phyloP scores from a whole-genome alignment of 805 yeast genomes.

The Torulaspora franciscae region DNA sequence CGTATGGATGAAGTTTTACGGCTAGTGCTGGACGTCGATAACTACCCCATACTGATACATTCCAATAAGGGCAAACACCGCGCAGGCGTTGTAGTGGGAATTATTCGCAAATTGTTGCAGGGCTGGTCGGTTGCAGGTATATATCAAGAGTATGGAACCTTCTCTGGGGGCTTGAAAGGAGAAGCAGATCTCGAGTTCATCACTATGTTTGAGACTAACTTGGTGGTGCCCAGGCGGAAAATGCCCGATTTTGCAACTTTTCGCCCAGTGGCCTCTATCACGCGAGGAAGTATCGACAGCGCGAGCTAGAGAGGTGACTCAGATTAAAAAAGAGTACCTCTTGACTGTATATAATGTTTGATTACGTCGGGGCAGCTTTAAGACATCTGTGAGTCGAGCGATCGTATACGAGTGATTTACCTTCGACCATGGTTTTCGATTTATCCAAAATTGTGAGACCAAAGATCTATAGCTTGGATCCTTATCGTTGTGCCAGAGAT shows the following conservation, averaged over 20 bases:
- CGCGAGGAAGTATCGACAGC: slow-evolving; percentile 4
- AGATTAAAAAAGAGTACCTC: not conserved
- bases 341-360: not conserved
- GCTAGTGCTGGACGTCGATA: slow-evolving; percentile 54
- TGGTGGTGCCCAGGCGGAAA: slow-evolving; percentile 44
- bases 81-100: slow-evolving; percentile 89
- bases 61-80: slow-evolving; percentile 97
- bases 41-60: slow-evolving; percentile 84
- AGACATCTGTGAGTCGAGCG: not conserved
- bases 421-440: slow-evolving; percentile 25
- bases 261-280: not conserved
- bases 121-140: slow-evolving; percentile 93
- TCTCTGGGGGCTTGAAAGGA: slow-evolving; percentile 83
- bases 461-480: slow-evolving; percentile 74
- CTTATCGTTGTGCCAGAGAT: slow-evolving; percentile 95
- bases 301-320: slow-evolving; percentile 3
- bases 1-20: slow-evolving; percentile 54
- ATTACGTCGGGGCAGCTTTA: not conserved
- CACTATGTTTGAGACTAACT: slow-evolving; percentile 68
- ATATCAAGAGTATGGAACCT: slow-evolving; percentile 88
- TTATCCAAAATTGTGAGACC: slow-evolving; percentile 60
- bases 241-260: slow-evolving; percentile 56
- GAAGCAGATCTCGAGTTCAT: slow-evolving; percentile 88
- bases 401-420: not conserved
- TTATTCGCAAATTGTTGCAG: slow-evolving; percentile 77